Evolutionary conservation across 352 stramenopile species (phyloP).

Genomic region (Elongisporangium senticosum): DNA sequence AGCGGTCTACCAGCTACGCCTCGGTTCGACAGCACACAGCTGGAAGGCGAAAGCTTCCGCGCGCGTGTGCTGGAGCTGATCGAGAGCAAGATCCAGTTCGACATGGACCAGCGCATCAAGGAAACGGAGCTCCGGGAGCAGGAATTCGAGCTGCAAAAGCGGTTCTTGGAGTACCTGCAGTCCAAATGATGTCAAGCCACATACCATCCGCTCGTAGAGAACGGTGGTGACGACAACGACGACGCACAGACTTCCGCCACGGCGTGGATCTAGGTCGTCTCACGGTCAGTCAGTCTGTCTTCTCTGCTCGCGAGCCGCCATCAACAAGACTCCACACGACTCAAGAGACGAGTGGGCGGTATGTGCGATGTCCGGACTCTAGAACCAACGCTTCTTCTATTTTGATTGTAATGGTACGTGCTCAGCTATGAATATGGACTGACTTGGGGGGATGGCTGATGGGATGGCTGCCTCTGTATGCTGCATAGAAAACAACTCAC

Average conservation of each 20-base stretch:
- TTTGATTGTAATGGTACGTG: not conserved
- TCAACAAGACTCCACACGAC: not conserved
- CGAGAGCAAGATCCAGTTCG: slow-evolving; percentile 78
- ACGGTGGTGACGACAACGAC: slow-evolving; percentile 1
- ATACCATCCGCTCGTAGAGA: not conserved
- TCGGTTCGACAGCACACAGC: slow-evolving; percentile 3
- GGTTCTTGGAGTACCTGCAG: slow-evolving; percentile 79
- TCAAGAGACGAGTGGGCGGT: not conserved
- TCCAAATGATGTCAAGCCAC: slow-evolving; percentile 36
- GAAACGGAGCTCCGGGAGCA: slow-evolving; percentile 74
- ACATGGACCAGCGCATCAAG: slow-evolving; percentile 73
- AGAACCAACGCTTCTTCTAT: not conserved
- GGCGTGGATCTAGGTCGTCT: not conserved
- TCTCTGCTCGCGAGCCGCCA: not conserved
- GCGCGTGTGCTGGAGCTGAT: slow-evolving; percentile 62
- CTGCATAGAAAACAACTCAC: not conserved
- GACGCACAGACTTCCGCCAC: not conserved
- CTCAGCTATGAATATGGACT: too few relatives aligned
- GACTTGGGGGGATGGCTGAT: not conserved
- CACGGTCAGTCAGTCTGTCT: not conserved
- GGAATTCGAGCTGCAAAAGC: slow-evolving; percentile 79
- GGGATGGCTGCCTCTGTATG: not conserved
- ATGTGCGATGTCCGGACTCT: not conserved
- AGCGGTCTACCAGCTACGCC: not conserved
- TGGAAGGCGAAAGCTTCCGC: slow-evolving; percentile 48